phyloP scores from a whole-genome alignment of 2,329 filamentous ascomycete genomes.

The Botrytis galanthina region DNA sequence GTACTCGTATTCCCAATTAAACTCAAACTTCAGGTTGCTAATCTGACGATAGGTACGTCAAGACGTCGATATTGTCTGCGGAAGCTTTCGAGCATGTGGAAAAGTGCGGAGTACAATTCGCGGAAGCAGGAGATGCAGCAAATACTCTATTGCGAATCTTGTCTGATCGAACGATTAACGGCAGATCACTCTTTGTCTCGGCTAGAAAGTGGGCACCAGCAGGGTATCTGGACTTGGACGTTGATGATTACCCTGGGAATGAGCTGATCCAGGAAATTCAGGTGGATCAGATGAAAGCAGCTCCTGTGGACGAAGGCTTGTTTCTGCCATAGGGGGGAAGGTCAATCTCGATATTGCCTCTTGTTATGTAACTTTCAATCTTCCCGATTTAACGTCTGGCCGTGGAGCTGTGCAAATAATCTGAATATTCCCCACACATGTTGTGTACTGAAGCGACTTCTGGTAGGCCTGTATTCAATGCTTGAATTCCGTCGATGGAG shows the following conservation, averaged over 20 bases:
- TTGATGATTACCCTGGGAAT: slow-evolving; percentile 2
- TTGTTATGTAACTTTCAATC: neutral
- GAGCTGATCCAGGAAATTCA: neutral
- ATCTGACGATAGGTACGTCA: neutral
- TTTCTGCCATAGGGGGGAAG: neutral
- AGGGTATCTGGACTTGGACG: neutral
- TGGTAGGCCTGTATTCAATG: neutral
- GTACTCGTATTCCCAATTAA: neutral
- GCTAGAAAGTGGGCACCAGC: neutral
- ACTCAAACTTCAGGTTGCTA: neutral
- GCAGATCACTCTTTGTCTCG: neutral
- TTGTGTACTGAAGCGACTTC: neutral
- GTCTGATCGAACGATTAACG: neutral
- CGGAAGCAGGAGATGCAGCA: neutral
- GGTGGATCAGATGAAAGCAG: neutral
- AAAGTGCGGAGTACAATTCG: neutral
- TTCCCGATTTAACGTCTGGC: neutral
- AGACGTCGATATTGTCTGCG: neutral
- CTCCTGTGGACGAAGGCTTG: neutral
- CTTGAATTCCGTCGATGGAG: neutral
- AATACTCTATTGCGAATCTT: neutral
- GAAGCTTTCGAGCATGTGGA: neutral
- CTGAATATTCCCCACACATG: neutral
- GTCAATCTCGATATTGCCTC: neutral
- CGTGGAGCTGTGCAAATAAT: neutral